Conservation (phyloP, 2,329 filamentous ascomycete species). For the Hymenoscyphus linearis region DNA sequence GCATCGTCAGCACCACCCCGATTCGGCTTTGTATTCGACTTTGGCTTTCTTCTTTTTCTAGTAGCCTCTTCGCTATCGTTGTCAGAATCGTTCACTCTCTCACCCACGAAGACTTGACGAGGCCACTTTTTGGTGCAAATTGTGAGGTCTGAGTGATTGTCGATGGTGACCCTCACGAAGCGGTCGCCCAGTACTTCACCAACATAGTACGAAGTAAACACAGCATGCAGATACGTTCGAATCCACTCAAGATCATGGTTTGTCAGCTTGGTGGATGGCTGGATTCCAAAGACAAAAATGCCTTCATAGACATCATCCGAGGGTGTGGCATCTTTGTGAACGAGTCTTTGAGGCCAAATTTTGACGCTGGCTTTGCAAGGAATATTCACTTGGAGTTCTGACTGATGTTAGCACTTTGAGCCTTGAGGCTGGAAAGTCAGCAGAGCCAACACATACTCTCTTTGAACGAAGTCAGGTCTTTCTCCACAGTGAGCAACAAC, state of each 20-base stretch:
- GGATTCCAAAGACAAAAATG: conserved; percentile 13
- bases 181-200: not conserved
- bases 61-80: not conserved
- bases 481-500: conserved; percentile 17
- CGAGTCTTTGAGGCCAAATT: conserved; percentile 18
- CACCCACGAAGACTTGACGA: conserved; percentile 5
- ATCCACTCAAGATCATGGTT: not conserved
- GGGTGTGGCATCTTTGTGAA: conserved; percentile 1
- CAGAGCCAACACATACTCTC: conserved; percentile 10
- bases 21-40: not conserved
- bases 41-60: not conserved
- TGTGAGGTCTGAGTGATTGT: conserved; percentile 4
- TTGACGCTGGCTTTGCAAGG: not conserved
- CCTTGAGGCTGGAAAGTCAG: not conserved
- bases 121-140: conserved; percentile 13
- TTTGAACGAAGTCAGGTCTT: conserved; percentile 11
- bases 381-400: not conserved
- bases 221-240: too few relatives aligned
- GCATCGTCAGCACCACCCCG: too few relatives aligned
- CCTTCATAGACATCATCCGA: conserved; percentile 18
- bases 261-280: not conserved
- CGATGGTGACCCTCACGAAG: conserved; percentile 6
- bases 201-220: too few relatives aligned
- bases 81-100: not conserved
- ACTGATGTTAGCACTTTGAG: not conserved